Conservation (phyloP, 2,329 filamentous ascomycete genomes). For the Westerdykella sp. region DNA sequence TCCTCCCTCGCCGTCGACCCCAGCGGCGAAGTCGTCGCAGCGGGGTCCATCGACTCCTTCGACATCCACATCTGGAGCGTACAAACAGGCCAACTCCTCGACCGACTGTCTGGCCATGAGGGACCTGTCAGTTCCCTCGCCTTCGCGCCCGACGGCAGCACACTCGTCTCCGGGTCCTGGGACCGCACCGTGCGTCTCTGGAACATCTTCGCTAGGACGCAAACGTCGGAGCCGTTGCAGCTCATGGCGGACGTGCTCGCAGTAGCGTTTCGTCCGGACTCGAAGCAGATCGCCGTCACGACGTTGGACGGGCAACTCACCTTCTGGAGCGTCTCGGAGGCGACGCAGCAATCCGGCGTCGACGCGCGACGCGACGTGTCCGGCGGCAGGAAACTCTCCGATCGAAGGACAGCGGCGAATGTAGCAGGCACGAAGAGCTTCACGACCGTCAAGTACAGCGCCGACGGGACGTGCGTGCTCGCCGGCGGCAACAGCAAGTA, state of each 20-base stretch:
- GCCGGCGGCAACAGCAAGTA: slow-evolving; percentile 97
- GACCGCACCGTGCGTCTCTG: slow-evolving; percentile 92
- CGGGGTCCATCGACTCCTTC: slow-evolving; percentile 90
- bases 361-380: slow-evolving; percentile 90
- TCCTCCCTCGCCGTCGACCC: slow-evolving; percentile 94
- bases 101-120: slow-evolving; percentile 86
- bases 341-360: slow-evolving; percentile 75
- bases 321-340: slow-evolving; percentile 90
- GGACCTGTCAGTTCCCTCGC: slow-evolving; percentile 83
- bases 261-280: slow-evolving; percentile 83
- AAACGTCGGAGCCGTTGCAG: slow-evolving; percentile 90
- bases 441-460: slow-evolving; percentile 80
- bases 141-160: slow-evolving; percentile 79
- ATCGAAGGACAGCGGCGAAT: slow-evolving; percentile 87
- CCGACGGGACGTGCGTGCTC: slow-evolving; percentile 83
- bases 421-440: slow-evolving; percentile 86
- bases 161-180: slow-evolving; percentile 89
- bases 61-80: slow-evolving; percentile 99
- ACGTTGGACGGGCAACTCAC: slow-evolving; percentile 90
- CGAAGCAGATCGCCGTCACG: slow-evolving; percentile 81
- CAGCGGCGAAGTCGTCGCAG: slow-evolving; percentile 91
- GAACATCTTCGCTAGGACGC: slow-evolving; percentile 89
- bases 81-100: slow-evolving; percentile 90
- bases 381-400: slow-evolving; percentile 79
- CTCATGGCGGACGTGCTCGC: slow-evolving; percentile 85